These are phyloP conservation scores for Pichia kudriavzevii DNA, from an alignment of 1,139 yeast species.

Conservation along the genomic window DNA sequence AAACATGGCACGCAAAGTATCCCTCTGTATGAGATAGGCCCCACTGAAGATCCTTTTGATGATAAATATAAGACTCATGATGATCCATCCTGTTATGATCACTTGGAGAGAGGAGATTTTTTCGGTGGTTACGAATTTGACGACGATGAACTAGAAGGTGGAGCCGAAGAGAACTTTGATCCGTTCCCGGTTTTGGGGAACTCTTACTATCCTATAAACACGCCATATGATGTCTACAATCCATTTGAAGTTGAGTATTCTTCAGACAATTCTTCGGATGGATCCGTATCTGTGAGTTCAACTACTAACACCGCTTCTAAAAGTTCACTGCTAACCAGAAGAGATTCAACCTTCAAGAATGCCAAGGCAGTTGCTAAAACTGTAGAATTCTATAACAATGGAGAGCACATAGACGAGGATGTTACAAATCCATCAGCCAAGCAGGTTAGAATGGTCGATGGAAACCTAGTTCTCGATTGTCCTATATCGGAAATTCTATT, in stretches of 20 bases:
- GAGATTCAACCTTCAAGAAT: slow-evolving; percentile 11
- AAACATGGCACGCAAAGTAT: too few relatives aligned
- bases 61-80: background rate
- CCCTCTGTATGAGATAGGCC: background rate
- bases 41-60: slow-evolving; percentile 3
- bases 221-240: slow-evolving; percentile 23
- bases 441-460: slow-evolving; percentile 43
- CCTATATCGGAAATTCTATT: slow-evolving; percentile 61
- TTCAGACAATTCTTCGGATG: slow-evolving; percentile 8
- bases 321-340: slow-evolving; percentile 7
- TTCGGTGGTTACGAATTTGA: slow-evolving; percentile 22
- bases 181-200: slow-evolving; percentile 26
- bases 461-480: slow-evolving; percentile 72
- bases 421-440: slow-evolving; percentile 17
- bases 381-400: slow-evolving; percentile 23
- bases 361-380: slow-evolving; percentile 16
- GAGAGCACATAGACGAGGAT: slow-evolving; percentile 11
- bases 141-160: slow-evolving; percentile 17
- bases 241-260: slow-evolving; percentile 24
- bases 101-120: slow-evolving; percentile 2
- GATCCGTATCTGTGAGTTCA: background rate
- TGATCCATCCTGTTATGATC: slow-evolving; percentile 1
- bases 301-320: too few relatives aligned
- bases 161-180: slow-evolving; percentile 17
- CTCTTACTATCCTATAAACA: slow-evolving; percentile 27